phyloP scores from a whole-genome alignment of 2,329 filamentous ascomycete genomes.

The Colletotrichum kahawae region DNA sequence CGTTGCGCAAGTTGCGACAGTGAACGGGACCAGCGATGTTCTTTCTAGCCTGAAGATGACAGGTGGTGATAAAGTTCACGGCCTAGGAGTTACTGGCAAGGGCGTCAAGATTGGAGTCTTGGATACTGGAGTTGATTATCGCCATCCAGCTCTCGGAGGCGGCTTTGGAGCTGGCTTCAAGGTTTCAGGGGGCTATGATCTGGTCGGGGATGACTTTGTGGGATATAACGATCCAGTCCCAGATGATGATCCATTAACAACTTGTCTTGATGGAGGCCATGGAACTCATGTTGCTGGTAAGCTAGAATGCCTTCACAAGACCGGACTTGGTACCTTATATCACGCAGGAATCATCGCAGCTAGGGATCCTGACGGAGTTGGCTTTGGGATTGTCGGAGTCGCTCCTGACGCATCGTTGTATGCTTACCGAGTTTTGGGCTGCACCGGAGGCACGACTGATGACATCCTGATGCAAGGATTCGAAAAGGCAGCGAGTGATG shows the following conservation, averaged over 20 bases:
- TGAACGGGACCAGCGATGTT: slow-evolving; percentile 11
- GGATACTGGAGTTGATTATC: slow-evolving; percentile 45
- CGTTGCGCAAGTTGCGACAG: neutral
- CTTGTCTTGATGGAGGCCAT: slow-evolving; percentile 35
- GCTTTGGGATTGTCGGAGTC: slow-evolving; percentile 26
- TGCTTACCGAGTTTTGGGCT: slow-evolving; percentile 24
- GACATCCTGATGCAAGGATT: slow-evolving; percentile 13
- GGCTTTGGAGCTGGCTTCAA: slow-evolving; percentile 22
- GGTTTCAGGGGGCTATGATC: slow-evolving; percentile 27
- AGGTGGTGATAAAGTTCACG: slow-evolving; percentile 42
- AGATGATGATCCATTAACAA: slow-evolving; percentile 2
- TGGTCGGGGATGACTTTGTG: slow-evolving; percentile 33
- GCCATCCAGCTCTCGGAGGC: slow-evolving; percentile 28
- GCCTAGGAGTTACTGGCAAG: slow-evolving; percentile 39
- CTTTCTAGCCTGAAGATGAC: slow-evolving; percentile 27
- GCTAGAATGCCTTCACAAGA: neutral
- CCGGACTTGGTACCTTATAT: neutral
- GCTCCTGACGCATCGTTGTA: slow-evolving; percentile 32
- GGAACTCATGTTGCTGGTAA: slow-evolving; percentile 51
- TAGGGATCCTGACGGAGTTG: neutral
- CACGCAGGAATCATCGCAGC: neutral
- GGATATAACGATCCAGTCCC: slow-evolving; percentile 27
- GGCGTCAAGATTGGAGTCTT: slow-evolving; percentile 43
- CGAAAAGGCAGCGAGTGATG: slow-evolving; percentile 2
- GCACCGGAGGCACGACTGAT: neutral